Percentiles rank a stretch among this genome's conserved stretches.
Evolutionary conservation across 1,284 basidiomycete genomes (phyloP).

Genomic region (Puccinia brachypodii): DNA sequence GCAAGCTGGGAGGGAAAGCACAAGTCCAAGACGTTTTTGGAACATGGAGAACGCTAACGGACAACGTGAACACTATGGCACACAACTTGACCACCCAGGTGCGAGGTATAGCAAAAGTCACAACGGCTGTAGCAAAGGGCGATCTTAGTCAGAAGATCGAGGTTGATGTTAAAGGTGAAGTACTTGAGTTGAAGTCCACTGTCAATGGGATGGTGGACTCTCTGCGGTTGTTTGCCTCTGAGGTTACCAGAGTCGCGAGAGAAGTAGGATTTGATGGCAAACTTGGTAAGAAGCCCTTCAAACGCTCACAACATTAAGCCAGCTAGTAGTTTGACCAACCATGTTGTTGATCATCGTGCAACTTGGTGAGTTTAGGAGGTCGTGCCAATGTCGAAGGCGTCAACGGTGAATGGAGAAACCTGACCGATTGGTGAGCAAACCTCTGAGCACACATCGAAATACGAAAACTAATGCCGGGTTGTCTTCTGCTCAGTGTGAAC

Average conservation of each 20-base stretch:
- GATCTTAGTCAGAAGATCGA: constrained; percentile 58
- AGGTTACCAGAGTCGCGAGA: constrained; percentile 57
- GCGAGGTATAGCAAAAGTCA: constrained; percentile 58
- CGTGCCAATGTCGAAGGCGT: constrained; percentile 57
- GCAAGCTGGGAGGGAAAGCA: constrained; percentile 60
- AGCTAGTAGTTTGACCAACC: constrained; percentile 51
- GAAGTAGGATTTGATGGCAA: constrained; percentile 58
- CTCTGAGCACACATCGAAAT: constrained; percentile 64
- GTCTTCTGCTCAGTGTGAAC: constrained; percentile 50
- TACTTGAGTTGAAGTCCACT: constrained; percentile 57
- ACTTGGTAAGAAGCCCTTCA: constrained; percentile 61
- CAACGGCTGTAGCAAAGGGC: constrained; percentile 58
- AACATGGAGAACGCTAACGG: constrained; percentile 60
- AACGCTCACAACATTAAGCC: too few species aligned
- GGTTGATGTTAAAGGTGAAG: constrained; percentile 58
- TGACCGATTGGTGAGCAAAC: constrained; percentile 84
- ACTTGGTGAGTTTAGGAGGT: constrained; percentile 50
- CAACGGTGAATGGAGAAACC: constrained; percentile 63
- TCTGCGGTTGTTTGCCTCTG: constrained; percentile 57
- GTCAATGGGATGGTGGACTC: constrained; percentile 59
- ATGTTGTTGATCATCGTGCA: background rate
- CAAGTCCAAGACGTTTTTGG: constrained; percentile 59
- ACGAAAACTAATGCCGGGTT: constrained; percentile 55
- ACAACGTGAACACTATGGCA: constrained; percentile 61
- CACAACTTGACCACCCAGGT: constrained; percentile 50